Conservation (phyloP, 768 basidiomycete species). For the Amanita jacksonii region DNA sequence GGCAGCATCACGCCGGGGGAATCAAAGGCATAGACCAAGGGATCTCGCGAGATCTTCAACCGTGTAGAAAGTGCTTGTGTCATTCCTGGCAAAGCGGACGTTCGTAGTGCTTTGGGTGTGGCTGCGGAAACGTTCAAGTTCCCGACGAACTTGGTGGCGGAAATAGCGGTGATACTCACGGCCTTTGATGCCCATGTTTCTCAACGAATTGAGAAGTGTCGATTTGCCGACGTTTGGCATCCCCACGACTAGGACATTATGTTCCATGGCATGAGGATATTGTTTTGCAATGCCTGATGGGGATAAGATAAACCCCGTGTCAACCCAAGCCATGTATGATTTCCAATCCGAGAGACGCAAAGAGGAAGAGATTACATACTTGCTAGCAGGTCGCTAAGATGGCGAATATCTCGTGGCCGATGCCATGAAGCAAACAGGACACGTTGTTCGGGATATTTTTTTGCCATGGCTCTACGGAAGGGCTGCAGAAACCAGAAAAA, state of each 20-base stretch:
- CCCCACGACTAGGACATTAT: constrained; percentile 89
- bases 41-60: constrained; percentile 72
- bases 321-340: not conserved
- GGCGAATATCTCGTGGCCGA: constrained; percentile 51
- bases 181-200: constrained; percentile 79
- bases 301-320: constrained; percentile 6
- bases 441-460: constrained; percentile 60
- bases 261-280: constrained; percentile 60
- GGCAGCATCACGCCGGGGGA: constrained; percentile 97
- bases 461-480: constrained; percentile 61
- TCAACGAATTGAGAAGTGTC: constrained; percentile 82
- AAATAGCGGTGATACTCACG: constrained; percentile 40
- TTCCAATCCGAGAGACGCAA: not conserved
- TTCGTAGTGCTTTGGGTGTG: constrained; percentile 82
- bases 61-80: constrained; percentile 86
- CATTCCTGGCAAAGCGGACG: constrained; percentile 82
- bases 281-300: constrained; percentile 55
- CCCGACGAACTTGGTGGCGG: constrained; percentile 5
- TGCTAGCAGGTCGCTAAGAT: constrained; percentile 58
- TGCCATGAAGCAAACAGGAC: constrained; percentile 69
- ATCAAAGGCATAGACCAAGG: constrained; percentile 88
- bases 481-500: constrained; percentile 33
- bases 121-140: constrained; percentile 26
- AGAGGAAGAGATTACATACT: constrained; percentile 40
- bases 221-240: constrained; percentile 99